These are phyloP conservation scores for Tilletia horrida DNA, from an alignment of 1,284 basidiomycete species.

Conservation along the genomic window DNA sequence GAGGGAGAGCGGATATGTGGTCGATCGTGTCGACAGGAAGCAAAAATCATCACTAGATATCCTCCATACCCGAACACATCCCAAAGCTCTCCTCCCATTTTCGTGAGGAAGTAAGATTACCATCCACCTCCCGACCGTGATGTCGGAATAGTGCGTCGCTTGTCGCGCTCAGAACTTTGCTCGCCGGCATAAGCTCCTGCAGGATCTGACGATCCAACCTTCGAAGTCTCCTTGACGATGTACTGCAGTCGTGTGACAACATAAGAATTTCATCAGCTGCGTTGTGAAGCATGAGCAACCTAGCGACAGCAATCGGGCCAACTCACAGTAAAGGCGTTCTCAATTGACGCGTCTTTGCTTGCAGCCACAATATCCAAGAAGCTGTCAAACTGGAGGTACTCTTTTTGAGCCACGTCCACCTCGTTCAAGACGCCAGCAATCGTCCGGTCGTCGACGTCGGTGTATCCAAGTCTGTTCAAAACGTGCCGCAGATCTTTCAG, in stretches of 20 bases:
- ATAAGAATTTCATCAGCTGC: background rate
- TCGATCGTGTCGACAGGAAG: no score
- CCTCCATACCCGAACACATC: no score
- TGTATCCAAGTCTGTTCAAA: constrained; percentile 42
- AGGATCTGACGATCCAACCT: constrained; percentile 33
- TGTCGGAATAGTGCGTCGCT: constrained; percentile 43
- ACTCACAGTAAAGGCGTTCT: constrained; percentile 41
- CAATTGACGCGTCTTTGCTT: constrained; percentile 42
- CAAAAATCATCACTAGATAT: no score
- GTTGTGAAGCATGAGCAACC: background rate
- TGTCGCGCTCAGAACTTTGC: constrained; percentile 35
- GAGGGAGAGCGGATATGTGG: no score
- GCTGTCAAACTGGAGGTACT: constrained; percentile 46
- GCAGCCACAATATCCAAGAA: constrained; percentile 47
- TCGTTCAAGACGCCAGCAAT: constrained; percentile 43
- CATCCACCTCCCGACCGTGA: constrained; percentile 49
- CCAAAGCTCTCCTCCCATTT: no score
- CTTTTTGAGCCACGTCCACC: constrained; percentile 45
- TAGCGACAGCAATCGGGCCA: background rate
- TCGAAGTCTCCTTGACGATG: constrained; percentile 42
- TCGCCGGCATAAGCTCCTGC: constrained; percentile 42
- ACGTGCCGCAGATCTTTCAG: constrained; percentile 43
- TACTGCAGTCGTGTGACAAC: constrained; percentile 17
- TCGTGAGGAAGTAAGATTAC: constrained; percentile 21
- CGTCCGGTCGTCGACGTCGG: constrained; percentile 38